These are phyloP conservation scores for Syzygium aromaticum DNA, from an alignment of 345 rosid genomes.

Conservation along the genomic window DNA sequence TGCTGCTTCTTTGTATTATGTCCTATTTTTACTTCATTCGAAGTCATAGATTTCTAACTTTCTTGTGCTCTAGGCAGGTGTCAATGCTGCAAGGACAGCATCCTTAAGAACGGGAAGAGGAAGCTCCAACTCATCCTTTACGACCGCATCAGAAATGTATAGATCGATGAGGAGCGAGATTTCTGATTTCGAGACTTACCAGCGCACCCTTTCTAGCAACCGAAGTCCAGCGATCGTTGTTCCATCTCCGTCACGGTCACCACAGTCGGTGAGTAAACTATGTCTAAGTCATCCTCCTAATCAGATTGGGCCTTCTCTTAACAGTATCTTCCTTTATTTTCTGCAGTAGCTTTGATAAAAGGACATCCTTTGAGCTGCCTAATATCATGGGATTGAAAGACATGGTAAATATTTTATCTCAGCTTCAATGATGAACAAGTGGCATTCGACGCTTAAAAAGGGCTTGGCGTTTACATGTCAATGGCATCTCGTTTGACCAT, in stretches of 20 bases:
- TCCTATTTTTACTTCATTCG: background rate
- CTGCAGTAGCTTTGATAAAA: background rate
- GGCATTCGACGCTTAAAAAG: background rate
- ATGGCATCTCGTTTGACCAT: background rate
- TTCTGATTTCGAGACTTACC: slow-evolving; percentile 17
- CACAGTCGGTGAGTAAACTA: background rate
- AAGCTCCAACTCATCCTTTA: slow-evolving; percentile 8
- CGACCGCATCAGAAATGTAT: slow-evolving; percentile 25
- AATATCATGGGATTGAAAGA: background rate
- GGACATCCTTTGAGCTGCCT: background rate
- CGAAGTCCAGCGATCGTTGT: slow-evolving; percentile 31
- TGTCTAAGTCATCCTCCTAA: background rate
- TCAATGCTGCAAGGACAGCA: slow-evolving; percentile 9
- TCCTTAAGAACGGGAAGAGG: slow-evolving; percentile 19
- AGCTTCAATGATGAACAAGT: background rate
- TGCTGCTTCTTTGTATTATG: background rate
- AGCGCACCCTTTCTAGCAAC: slow-evolving; percentile 10
- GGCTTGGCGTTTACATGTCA: background rate
- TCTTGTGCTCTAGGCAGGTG: slow-evolving; percentile 22
- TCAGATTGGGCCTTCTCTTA: background rate
- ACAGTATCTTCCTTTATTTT: background rate
- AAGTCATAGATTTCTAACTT: background rate
- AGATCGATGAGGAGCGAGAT: slow-evolving; percentile 26
- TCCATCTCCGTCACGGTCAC: slow-evolving; percentile 25
- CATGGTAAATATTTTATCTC: background rate